Percentiles rank a stretch among this genome's conserved stretches.
These are phyloP conservation scores for Cyclocybe cylindracea DNA, from an alignment of 768 basidiomycete species.

Conservation along the genomic window DNA sequence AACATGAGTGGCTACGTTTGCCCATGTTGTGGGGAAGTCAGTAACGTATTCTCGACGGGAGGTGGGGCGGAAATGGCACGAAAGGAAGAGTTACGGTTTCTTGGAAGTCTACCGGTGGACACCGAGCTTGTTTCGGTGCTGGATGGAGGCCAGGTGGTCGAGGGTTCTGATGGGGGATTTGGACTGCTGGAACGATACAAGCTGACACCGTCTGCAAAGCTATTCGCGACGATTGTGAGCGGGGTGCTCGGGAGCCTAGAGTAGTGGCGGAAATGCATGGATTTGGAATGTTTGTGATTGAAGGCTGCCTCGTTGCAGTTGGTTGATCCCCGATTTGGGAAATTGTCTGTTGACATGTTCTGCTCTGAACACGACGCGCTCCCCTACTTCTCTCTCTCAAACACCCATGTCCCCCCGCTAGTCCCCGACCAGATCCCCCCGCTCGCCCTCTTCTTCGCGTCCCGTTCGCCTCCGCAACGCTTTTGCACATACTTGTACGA, in stretches of 20 bases:
- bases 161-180: conserved; percentile 35
- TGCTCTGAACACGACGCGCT: conserved; percentile 29
- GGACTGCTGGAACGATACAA: conserved; percentile 61
- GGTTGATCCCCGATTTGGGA: conserved; percentile 32
- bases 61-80: conserved; percentile 90
- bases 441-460: background rate
- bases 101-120: conserved; percentile 93
- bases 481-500: background rate
- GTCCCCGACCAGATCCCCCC: conserved; percentile 1
- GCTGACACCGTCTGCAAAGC: conserved; percentile 64
- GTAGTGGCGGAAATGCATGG: conserved; percentile 9
- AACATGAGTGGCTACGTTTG: conserved; percentile 99
- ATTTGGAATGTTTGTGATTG: conserved; percentile 4
- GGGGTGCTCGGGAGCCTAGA: conserved; percentile 20
- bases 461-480: no score
- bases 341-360: conserved; percentile 23
- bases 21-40: conserved; percentile 95
- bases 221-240: conserved; percentile 62
- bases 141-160: conserved; percentile 56
- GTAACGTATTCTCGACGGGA: conserved; percentile 92
- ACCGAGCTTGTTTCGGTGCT: conserved; percentile 85
- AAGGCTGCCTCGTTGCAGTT: conserved; percentile 35
- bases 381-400: conserved; percentile 15
- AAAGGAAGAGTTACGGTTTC: conserved; percentile 69
- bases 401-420: conserved; percentile 18